Percentiles rank a stretch among this genome's conserved stretches.
These are phyloP conservation scores for Parietaria judaica DNA, from an alignment of 306 rosid genomes.

Conservation along the genomic window DNA sequence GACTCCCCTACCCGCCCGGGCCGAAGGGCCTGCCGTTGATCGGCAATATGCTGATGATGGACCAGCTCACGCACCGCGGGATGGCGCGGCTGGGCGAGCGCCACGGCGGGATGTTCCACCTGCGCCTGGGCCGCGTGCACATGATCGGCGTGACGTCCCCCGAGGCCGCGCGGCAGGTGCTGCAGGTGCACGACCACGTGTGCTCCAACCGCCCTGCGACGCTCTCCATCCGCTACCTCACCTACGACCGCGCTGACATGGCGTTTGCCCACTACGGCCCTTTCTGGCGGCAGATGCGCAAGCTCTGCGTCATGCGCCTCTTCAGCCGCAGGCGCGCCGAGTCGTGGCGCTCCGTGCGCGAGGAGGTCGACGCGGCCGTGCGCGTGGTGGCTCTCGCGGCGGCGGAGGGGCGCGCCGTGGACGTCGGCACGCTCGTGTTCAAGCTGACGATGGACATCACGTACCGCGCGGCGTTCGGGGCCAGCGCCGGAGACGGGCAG, in stretches of 20 bases:
- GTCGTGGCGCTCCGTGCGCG: slow-evolving; percentile 75
- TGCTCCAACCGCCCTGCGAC: slow-evolving; percentile 81
- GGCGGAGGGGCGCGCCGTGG: slow-evolving; percentile 31
- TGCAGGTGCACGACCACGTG: slow-evolving; percentile 64
- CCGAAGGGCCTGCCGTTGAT: slow-evolving; percentile 69
- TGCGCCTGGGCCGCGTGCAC: slow-evolving; percentile 67
- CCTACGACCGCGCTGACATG: slow-evolving; percentile 89
- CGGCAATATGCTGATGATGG: slow-evolving; percentile 75
- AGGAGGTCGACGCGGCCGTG: slow-evolving; percentile 52
- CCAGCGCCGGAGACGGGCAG: slow-evolving; percentile 47
- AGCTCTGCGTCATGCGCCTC: slow-evolving; percentile 76
- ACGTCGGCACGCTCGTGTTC: slow-evolving; percentile 62
- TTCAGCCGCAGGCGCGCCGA: slow-evolving; percentile 76
- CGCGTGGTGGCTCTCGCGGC: slow-evolving; percentile 9
- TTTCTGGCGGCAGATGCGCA: slow-evolving; percentile 88
- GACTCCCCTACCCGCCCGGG: slow-evolving; percentile 62
- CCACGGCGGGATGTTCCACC: slow-evolving; percentile 72
- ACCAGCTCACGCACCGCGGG: slow-evolving; percentile 76
- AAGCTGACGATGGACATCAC: slow-evolving; percentile 50
- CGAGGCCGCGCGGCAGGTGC: slow-evolving; percentile 61
- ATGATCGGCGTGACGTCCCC: slow-evolving; percentile 62
- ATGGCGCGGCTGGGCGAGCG: slow-evolving; percentile 46
- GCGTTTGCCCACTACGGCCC: slow-evolving; percentile 92
- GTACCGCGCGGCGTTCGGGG: slow-evolving; percentile 76
- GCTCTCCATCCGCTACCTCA: slow-evolving; percentile 71